Conservation (phyloP, 345 rosid species). For the Dipteronia sinensis region DNA sequence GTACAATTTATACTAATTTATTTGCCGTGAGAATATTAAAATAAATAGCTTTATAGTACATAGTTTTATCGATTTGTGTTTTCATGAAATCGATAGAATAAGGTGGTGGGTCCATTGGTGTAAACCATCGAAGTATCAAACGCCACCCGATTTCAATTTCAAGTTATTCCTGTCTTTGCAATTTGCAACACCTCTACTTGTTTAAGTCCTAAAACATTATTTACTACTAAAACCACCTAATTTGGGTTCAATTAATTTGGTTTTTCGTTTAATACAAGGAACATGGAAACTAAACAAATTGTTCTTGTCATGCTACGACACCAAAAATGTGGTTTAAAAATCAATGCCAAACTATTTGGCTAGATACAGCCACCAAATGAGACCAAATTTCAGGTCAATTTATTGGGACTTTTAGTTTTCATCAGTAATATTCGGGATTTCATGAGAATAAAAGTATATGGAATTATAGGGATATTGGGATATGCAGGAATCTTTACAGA, state of each 20-base stretch:
- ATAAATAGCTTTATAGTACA: not conserved
- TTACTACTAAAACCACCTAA: too few species aligned
- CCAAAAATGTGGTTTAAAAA: too few species aligned
- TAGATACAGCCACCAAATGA: not conserved
- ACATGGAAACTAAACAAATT: too few species aligned
- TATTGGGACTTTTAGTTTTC: not conserved
- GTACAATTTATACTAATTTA: too few species aligned
- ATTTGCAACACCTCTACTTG: not conserved
- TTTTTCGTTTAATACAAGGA: too few species aligned
- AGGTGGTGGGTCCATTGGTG: not conserved
- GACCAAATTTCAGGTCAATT: not conserved
- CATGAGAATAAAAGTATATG: not conserved
- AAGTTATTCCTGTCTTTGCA: not conserved
- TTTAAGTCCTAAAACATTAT: too few species aligned
- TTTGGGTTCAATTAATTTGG: too few species aligned
- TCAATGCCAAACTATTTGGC: not conserved
- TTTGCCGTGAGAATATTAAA: too few species aligned
- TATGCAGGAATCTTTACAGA: too few species aligned
- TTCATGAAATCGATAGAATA: not conserved
- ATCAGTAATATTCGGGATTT: not conserved
- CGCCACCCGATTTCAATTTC: constrained; percentile 20
- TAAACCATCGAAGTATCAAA: constrained; percentile 21
- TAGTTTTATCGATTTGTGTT: too few species aligned
- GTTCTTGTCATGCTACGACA: too few species aligned
- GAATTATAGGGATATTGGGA: too few species aligned